Base-by-base conservation (phyloP, 1,284 basidiomycete genomes). In the Heimioporus retisporus region DNA sequence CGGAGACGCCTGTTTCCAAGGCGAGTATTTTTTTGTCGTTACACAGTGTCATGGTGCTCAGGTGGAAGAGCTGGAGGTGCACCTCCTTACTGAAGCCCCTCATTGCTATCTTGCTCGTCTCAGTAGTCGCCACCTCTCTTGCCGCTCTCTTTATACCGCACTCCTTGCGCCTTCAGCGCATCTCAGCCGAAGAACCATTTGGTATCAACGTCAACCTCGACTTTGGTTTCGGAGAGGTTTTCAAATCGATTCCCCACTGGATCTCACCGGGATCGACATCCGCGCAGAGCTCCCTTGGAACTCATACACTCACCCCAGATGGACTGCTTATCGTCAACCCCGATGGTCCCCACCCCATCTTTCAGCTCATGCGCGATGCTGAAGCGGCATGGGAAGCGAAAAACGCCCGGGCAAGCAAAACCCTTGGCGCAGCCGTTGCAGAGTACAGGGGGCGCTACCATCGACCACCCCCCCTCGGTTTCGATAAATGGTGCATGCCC, bases 401-500 rank as follows among this genome's bases (percentile, higher is more conserved):
- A 72, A 55, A 79, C 5, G 75, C 69, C 0, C 75, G 77, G 42
- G 86, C 87, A 68, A 88, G 85, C 51, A 80, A 70, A 51, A 85
- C 83, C 0, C 73, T 89, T 6, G 70, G 74, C 2, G 78, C 14
- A 40, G 35, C 35, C 11, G 35, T 40, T 40, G 35, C 35, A 40
- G 35, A 40, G 11, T 35, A 35, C 35, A 35, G 35, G 35, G 8
- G 35, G 35, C 77, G 87, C 16, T 89, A 89, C 66, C 71, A 77
- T 21, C 80, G 83, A 35, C 69, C 77, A 8, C 87, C 88, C 0
- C 88, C 88, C 1, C 80, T 82, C 61, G 87, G 87, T 0, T 90
- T 89, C 68, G 85, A 89, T 66, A 81, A 85, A 64, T 90, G 89
- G 88, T 90, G 74, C 62, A 77, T 6, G 35, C 35, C 11, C 35